Evolutionary conservation across 2,329 filamentous ascomycete species (phyloP).

Genomic region (Drechslerella stenobrocha): DNA sequence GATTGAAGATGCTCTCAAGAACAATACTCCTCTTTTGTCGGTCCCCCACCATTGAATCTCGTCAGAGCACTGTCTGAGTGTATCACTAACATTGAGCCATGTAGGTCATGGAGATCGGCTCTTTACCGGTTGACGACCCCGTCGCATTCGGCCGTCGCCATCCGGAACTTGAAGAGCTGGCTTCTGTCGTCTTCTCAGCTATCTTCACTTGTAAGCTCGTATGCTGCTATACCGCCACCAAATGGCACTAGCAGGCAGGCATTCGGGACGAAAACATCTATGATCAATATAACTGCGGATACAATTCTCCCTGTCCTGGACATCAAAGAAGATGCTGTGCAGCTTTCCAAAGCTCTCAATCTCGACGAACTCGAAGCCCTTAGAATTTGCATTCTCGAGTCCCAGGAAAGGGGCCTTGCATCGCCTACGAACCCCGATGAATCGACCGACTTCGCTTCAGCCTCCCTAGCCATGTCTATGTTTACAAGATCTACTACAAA

Average conservation of each 20-base stretch:
- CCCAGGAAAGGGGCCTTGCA: conserved; percentile 74
- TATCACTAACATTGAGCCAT: conserved; percentile 64
- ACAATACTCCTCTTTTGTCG: conserved; percentile 78
- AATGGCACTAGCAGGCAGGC: conserved; percentile 67
- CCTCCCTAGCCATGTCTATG: conserved; percentile 25
- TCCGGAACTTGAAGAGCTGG: conserved; percentile 67
- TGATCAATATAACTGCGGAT: conserved; percentile 72
- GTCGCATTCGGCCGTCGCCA: conserved; percentile 54
- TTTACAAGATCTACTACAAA: conserved; percentile 39
- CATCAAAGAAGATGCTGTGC: conserved; percentile 81
- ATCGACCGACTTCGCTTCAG: conserved; percentile 59
- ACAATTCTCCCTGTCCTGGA: conserved; percentile 64
- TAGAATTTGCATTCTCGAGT: conserved; percentile 77
- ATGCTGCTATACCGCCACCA: conserved; percentile 68
- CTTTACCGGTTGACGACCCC: conserved; percentile 63
- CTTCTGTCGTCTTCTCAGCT: conserved; percentile 71
- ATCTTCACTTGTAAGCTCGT: conserved; percentile 69
- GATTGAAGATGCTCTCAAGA: conserved; percentile 62
- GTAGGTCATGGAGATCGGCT: conserved; percentile 65
- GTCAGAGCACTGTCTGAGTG: conserved; percentile 37
- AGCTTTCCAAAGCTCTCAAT: conserved; percentile 76
- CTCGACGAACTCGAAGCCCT: conserved; percentile 82
- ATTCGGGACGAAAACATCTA: conserved; percentile 82
- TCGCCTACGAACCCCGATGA: conserved; percentile 58
- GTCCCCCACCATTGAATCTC: conserved; percentile 55